These are phyloP conservation scores for Reutealis trisperma DNA, from an alignment of 345 rosid genomes.

Conservation along the genomic window DNA sequence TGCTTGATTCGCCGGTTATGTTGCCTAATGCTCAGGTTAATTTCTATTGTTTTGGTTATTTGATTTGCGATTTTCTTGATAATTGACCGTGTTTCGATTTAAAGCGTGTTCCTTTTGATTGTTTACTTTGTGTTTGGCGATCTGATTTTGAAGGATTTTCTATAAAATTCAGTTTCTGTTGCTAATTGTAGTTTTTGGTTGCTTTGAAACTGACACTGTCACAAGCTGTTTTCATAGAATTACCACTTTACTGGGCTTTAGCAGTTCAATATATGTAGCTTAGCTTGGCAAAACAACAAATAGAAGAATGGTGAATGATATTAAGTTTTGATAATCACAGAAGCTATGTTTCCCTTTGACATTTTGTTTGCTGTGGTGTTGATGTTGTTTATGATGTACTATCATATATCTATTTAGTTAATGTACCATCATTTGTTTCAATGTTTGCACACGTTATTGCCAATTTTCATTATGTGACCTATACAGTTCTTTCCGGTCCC, in stretches of 20 bases:
- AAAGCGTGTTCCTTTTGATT: background rate
- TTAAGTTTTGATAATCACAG: background rate
- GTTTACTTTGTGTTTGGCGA: background rate
- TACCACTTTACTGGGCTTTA: too few species aligned
- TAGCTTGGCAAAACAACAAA: background rate
- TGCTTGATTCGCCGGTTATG: constrained; percentile 87
- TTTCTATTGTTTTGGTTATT: background rate
- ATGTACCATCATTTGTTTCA: background rate
- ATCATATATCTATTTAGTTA: too few species aligned
- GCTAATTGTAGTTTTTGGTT: background rate
- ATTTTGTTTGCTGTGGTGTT: background rate
- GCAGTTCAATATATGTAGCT: background rate
- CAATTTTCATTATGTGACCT: background rate
- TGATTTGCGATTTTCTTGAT: background rate
- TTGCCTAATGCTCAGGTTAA: constrained; percentile 75
- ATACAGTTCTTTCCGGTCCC: background rate
- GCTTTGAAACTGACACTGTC: background rate
- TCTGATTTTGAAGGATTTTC: background rate
- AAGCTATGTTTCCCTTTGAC: background rate
- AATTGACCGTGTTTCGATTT: background rate
- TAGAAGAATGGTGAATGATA: background rate
- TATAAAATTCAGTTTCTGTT: background rate
- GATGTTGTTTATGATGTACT: background rate
- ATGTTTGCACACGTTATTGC: background rate
- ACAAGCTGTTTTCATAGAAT: too few species aligned